Percentiles rank a stretch among this genome's conserved stretches.
phyloP scores from a whole-genome alignment of 345 rosid species.

The Mangifera indica region DNA sequence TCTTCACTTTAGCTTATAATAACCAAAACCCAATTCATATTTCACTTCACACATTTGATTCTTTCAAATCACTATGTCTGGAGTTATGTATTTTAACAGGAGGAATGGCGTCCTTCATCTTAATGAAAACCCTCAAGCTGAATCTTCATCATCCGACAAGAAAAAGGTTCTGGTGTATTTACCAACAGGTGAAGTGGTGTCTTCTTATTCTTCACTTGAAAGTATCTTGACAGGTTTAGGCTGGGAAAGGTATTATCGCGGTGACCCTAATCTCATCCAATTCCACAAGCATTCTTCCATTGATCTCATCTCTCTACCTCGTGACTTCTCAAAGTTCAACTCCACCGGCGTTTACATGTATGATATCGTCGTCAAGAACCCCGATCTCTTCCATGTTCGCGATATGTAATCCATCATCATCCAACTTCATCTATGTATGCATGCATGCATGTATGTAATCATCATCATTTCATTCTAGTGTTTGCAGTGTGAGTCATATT shows the following conservation, averaged over 20 bases:
- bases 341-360: constrained; percentile 68
- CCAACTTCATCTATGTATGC: neutral
- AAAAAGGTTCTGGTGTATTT: constrained; percentile 68
- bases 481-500: neutral
- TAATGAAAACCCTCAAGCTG: constrained; percentile 7
- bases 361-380: constrained; percentile 84
- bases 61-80: constrained; percentile 48
- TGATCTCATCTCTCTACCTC: constrained; percentile 89
- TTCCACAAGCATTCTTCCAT: constrained; percentile 81
- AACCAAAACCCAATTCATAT: constrained; percentile 21
- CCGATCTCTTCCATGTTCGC: constrained; percentile 75
- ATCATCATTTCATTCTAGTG: neutral
- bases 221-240: constrained; percentile 66
- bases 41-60: too few species aligned
- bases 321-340: constrained; percentile 74
- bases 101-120: too few species aligned
- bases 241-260: constrained; percentile 87
- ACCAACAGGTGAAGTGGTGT: constrained; percentile 57
- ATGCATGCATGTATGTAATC: neutral
- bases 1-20: neutral
- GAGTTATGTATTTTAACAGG: constrained; percentile 52
- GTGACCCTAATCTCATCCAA: constrained; percentile 61
- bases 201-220: constrained; percentile 65
- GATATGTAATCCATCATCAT: constrained; percentile 28
- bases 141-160: constrained; percentile 26